A percentile compares a stretch with the other conserved stretches of the same genome.
Conservation (phyloP, 1,284 basidiomycete genomes). For the Pyrrhoderma noxium region DNA sequence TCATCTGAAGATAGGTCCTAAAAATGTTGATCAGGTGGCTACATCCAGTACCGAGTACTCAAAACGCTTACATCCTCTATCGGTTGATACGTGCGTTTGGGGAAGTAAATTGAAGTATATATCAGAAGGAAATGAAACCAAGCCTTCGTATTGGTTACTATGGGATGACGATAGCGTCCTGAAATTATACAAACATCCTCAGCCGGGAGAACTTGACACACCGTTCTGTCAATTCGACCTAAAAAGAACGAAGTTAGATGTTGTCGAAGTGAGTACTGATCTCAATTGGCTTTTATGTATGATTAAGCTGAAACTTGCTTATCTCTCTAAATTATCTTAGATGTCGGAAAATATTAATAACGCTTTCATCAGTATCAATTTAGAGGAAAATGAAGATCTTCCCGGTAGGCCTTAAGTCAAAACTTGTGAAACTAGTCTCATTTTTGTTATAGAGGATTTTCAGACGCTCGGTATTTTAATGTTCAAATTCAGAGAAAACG, state of each 20-base stretch:
- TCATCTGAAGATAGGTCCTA: not conserved
- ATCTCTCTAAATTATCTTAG: no score
- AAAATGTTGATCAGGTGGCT: slow-evolving; percentile 1
- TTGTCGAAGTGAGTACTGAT: no score
- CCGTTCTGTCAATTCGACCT: not conserved
- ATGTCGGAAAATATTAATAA: no score
- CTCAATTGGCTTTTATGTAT: no score
- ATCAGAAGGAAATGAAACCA: not conserved
- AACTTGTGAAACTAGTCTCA: no score
- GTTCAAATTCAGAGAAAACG: no score
- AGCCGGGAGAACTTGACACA: not conserved
- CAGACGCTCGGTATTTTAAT: no score
- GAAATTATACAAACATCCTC: slow-evolving; percentile 9
- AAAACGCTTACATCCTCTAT: not conserved
- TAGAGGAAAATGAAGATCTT: not conserved
- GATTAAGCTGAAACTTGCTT: no score
- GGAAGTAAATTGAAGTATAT: not conserved
- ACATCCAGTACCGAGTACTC: slow-evolving; percentile 7
- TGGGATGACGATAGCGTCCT: slow-evolving; percentile 5
- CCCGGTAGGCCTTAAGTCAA: no score
- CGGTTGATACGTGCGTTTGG: slow-evolving; percentile 8
- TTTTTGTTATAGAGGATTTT: no score
- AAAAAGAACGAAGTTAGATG: no score
- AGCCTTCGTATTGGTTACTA: slow-evolving; percentile 10
- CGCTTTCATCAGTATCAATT: not conserved